These are phyloP conservation scores for Cordyceps tenuipes DNA, from an alignment of 2,329 filamentous ascomycete genomes.

Conservation along the genomic window DNA sequence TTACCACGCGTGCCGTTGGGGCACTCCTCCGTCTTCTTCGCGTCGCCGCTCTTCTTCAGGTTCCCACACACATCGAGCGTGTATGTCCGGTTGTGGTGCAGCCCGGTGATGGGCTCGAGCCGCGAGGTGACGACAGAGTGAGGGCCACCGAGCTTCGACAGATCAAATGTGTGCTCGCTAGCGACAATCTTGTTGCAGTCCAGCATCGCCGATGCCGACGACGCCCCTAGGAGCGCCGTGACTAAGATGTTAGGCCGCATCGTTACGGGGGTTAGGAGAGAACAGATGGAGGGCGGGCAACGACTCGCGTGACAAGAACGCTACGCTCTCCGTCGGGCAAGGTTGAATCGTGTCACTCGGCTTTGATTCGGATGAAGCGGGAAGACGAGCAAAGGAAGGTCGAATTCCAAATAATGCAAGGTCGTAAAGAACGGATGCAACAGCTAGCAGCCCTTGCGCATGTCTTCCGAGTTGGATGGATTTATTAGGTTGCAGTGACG, in stretches of 20 bases:
- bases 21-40: slow-evolving; percentile 49
- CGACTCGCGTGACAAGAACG: background rate
- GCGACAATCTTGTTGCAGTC: slow-evolving; percentile 55
- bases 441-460: background rate
- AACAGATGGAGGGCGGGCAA: background rate
- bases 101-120: slow-evolving; percentile 42
- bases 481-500: background rate
- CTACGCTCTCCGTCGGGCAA: background rate
- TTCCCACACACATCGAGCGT: slow-evolving; percentile 69
- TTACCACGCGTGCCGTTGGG: slow-evolving; percentile 60
- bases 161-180: slow-evolving; percentile 54
- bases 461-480: background rate
- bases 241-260: slow-evolving; percentile 35
- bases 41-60: slow-evolving; percentile 48
- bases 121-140: slow-evolving; percentile 58
- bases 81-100: slow-evolving; percentile 63
- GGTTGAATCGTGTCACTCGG: background rate
- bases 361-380: background rate
- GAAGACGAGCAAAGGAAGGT: background rate
- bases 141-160: slow-evolving; percentile 55
- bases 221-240: slow-evolving; percentile 28
- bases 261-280: slow-evolving; percentile 13
- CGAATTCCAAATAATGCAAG: background rate
- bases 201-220: slow-evolving; percentile 40
- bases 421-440: slow-evolving; percentile 7